A percentile compares a stretch with the other conserved stretches of the same genome.
These are phyloP conservation scores for Pachysandra terminalis DNA, from an alignment of 164 flowering plant species.

Conservation along the genomic window DNA sequence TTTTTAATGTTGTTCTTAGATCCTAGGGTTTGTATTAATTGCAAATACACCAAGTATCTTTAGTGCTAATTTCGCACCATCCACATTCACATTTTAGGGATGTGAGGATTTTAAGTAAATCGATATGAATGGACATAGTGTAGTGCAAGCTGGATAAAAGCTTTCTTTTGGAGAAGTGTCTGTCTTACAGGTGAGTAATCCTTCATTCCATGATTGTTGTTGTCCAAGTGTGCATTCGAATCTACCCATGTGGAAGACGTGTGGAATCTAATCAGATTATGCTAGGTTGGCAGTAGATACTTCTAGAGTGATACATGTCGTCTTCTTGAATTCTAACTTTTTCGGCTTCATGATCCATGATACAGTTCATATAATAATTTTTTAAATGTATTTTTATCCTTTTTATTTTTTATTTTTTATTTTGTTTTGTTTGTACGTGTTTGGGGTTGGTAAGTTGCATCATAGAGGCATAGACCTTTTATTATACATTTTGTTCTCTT, in stretches of 20 bases:
- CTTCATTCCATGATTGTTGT: slow-evolving; percentile 7
- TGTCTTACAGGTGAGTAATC: slow-evolving; percentile 7
- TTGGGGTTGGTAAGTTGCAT: background rate
- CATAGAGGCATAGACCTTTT: background rate
- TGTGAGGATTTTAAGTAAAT: background rate
- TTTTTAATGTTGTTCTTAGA: no score
- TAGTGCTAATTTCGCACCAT: no score
- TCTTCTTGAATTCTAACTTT: slow-evolving; percentile 2
- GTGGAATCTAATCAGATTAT: slow-evolving; percentile 4
- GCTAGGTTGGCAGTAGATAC: background rate
- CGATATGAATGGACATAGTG: slow-evolving; percentile 7
- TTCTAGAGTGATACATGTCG: background rate
- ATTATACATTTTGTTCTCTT: background rate
- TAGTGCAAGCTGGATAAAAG: slow-evolving; percentile 1
- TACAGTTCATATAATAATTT: slow-evolving; percentile 1
- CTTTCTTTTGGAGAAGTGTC: slow-evolving; percentile 3
- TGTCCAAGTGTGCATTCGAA: slow-evolving; percentile 3
- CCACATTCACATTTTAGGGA: background rate
- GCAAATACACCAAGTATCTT: background rate
- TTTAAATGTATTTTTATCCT: background rate
- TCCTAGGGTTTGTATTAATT: no score
- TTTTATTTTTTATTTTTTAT: no score
- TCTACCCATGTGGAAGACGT: slow-evolving; percentile 9
- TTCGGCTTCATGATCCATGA: background rate
- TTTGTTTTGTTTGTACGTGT: background rate